Evolutionary conservation across 2,329 filamentous ascomycete genomes (phyloP), one percentile per base, ranked within the genome.

Genomic region (Aspergillus ruber): DNA sequence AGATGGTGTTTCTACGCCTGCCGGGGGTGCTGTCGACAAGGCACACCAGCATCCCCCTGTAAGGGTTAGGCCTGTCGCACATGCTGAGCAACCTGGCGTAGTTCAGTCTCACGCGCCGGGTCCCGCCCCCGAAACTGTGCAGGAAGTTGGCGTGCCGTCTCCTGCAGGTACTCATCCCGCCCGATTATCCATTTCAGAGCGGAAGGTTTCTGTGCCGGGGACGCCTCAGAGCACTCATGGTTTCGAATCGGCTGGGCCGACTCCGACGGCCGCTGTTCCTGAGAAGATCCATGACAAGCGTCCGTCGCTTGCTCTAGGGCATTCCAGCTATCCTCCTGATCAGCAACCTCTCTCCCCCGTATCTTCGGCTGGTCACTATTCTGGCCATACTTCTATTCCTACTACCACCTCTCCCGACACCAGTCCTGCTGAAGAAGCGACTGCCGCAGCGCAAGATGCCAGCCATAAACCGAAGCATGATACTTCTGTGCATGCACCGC

Each of bases 371-470:
- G 82, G 76, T 27, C 79, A 83, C 1, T 83, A 84, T 57, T 90
- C 86, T 39, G 83, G 83, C 46, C 82, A 84, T 18, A 93, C 88
- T 0, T 85, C 88, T 1, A 79, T 78, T 32, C 76, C 83, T 35
- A 79, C 83, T 50, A 80, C 85, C 52, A 78, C 76, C 6, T 90
- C 86, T 1, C 81, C 85, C 1, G 83, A 85, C 55, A 90, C 86
- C 1, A 90, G 85, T 56, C 83, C 85, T 1, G 85, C 86, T 46
- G 80, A 85, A 46, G 85, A 89, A 45, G 52, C 53, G 21, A 50
- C 49, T 8, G 59, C 61, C 73, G 54, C 65, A 71, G 49, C 61
- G 73, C 39, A 72, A 69, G 53, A 77, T 74, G 54, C 73, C 70
- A 29, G 65, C 15, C 50, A 48, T 17, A 61, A 52, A 23, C 52